Evolutionary conservation across 108 stramenopile genomes (phyloP).

Genomic region (Cyclotella baltica): DNA sequence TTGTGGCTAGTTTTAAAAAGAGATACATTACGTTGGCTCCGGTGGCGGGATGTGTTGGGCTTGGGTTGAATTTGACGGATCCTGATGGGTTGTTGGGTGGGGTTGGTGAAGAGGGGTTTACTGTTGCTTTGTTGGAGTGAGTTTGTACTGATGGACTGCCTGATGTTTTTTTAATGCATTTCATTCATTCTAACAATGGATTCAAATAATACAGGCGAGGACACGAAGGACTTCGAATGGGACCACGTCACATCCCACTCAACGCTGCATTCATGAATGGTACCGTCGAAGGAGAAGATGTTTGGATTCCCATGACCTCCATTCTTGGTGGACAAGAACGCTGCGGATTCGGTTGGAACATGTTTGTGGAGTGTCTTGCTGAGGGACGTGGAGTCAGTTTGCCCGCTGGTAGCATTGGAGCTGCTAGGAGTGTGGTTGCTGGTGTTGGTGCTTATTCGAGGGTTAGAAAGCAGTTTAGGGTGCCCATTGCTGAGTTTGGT

Average conservation of each 20-base stretch:
- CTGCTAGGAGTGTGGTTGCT: conserved; percentile 82
- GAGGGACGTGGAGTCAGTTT: conserved; percentile 97
- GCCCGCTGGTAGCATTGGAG: conserved; percentile 95
- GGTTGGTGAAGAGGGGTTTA: conserved; percentile 93
- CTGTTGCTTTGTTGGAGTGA: conserved; percentile 94
- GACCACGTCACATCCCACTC: conserved; percentile 92
- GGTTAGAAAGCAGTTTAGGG: conserved; percentile 97
- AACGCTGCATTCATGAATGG: conserved; percentile 98
- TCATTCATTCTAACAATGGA: neutral
- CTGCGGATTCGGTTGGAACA: conserved; percentile 98
- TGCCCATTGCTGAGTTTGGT: conserved; percentile 98
- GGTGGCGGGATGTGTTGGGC: conserved; percentile 96
- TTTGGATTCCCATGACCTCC: conserved; percentile 96
- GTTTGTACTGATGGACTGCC: conserved; percentile 15
- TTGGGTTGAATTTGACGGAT: conserved; percentile 94
- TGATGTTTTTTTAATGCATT: neutral
- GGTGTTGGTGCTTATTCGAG: conserved; percentile 95
- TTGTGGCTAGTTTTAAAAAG: conserved; percentile 96
- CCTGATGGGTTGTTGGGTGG: conserved; percentile 94
- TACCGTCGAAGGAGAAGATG: conserved; percentile 97
- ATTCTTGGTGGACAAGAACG: conserved; percentile 97
- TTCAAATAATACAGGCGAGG: conserved; percentile 63
- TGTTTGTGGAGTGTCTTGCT: conserved; percentile 99
- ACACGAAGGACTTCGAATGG: conserved; percentile 93
- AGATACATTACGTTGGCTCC: conserved; percentile 98